phyloP scores from a whole-genome alignment of 495 filamentous ascomycete species.

The Ramalina peruviana region DNA sequence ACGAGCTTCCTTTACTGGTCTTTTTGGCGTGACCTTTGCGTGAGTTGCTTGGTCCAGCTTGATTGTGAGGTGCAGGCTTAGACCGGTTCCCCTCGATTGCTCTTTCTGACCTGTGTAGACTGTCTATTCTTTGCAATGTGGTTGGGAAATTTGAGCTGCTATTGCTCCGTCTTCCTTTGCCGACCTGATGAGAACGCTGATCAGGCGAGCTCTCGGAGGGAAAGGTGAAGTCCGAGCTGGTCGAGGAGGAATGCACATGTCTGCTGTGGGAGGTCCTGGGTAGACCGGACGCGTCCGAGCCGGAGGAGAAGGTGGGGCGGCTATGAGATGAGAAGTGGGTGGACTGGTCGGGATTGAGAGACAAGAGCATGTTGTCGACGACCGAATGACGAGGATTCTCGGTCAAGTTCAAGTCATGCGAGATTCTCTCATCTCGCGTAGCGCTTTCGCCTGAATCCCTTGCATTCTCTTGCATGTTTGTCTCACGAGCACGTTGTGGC shows the following conservation, averaged over 20 bases:
- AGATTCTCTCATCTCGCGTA: slow-evolving; percentile 45
- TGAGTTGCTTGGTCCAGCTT: slow-evolving; percentile 16
- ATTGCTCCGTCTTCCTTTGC: slow-evolving; percentile 60
- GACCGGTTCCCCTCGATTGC: slow-evolving; percentile 22
- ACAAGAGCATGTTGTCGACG: slow-evolving; percentile 83
- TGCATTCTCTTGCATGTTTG: slow-evolving; percentile 34
- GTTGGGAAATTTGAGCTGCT: slow-evolving; percentile 65
- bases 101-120: slow-evolving; percentile 34
- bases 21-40: slow-evolving; percentile 25
- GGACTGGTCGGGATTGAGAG: slow-evolving; percentile 48
- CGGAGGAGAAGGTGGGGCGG: slow-evolving; percentile 11
- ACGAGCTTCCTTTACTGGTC: slow-evolving; percentile 60
- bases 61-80: slow-evolving; percentile 19
- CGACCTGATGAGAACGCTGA: slow-evolving; percentile 41
- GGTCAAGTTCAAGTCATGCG: slow-evolving; percentile 75
- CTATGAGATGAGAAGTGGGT: slow-evolving; percentile 16
- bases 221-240: slow-evolving; percentile 61
- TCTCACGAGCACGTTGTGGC: slow-evolving; percentile 27
- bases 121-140: slow-evolving; percentile 49
- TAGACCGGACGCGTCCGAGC: slow-evolving; percentile 18
- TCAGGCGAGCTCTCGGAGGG: slow-evolving; percentile 51
- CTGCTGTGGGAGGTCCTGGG: slow-evolving; percentile 26
- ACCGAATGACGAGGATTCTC: slow-evolving; percentile 70
- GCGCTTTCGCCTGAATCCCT: slow-evolving; percentile 27
- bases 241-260: slow-evolving; percentile 50